Evolutionary conservation across 2,329 filamentous ascomycete genomes (phyloP).

Genomic region (Endocalyx cinctus): DNA sequence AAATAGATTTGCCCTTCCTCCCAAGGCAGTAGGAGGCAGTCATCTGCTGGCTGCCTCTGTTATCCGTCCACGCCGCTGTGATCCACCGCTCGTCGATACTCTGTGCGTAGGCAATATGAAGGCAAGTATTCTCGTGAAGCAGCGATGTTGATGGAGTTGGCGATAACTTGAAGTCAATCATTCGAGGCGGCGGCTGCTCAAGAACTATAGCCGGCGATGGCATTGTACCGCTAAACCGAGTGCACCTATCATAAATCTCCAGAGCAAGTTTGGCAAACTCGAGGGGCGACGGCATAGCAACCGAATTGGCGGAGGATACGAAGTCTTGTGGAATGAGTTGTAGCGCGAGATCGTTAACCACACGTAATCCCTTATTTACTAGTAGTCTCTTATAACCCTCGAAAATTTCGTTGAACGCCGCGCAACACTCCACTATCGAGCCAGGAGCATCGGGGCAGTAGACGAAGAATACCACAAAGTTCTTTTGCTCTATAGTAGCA

Average conservation of each 20-base stretch:
- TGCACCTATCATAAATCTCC: slow-evolving; percentile 75
- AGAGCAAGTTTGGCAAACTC: slow-evolving; percentile 62
- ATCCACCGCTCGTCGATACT: slow-evolving; percentile 76
- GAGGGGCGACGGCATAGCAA: slow-evolving; percentile 57
- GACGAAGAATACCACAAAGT: slow-evolving; percentile 72
- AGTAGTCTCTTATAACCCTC: slow-evolving; percentile 54
- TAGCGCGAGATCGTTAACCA: slow-evolving; percentile 64
- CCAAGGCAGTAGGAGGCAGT: slow-evolving; percentile 69
- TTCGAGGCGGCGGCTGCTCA: slow-evolving; percentile 63
- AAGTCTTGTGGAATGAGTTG: slow-evolving; percentile 68
- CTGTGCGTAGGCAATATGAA: slow-evolving; percentile 75
- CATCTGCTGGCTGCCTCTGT: slow-evolving; percentile 66
- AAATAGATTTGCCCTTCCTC: slow-evolving; percentile 48
- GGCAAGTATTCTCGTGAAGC: slow-evolving; percentile 71
- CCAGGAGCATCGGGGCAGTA: slow-evolving; percentile 61
- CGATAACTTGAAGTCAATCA: slow-evolving; percentile 70
- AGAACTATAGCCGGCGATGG: slow-evolving; percentile 69
- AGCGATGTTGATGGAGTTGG: slow-evolving; percentile 66
- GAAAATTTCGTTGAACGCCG: slow-evolving; percentile 68
- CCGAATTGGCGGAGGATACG: slow-evolving; percentile 58
- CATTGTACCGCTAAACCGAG: slow-evolving; percentile 49
- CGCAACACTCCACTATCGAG: slow-evolving; percentile 65
- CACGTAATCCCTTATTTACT: slow-evolving; percentile 41
- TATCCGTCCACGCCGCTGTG: slow-evolving; percentile 77
- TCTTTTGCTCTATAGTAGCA: slow-evolving; percentile 43